phyloP scores from a whole-genome alignment of 2,329 filamentous ascomycete species.

The Clonostachys rosea region DNA sequence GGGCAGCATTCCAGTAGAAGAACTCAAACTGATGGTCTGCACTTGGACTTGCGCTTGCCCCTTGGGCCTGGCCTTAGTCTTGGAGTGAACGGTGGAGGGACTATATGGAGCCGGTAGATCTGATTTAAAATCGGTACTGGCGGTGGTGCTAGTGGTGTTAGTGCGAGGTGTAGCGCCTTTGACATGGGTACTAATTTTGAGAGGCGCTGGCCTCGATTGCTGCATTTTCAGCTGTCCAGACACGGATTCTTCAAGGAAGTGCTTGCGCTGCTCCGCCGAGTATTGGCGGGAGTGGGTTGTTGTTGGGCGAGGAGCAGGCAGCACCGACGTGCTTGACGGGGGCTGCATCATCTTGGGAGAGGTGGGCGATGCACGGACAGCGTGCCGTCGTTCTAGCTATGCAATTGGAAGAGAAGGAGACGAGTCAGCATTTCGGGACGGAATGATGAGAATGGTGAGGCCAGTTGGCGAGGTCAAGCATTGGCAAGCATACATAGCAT shows the following conservation, averaged over 20 bases:
- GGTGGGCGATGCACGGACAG: background rate
- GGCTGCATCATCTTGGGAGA: no score
- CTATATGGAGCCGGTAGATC: background rate
- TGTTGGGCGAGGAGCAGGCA: no score
- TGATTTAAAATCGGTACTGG: background rate
- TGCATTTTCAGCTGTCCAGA: no score
- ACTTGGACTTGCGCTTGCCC: background rate
- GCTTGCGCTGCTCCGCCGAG: no score
- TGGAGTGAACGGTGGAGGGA: background rate
- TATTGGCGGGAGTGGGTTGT: no score
- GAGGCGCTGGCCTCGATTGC: background rate
- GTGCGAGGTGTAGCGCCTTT: background rate
- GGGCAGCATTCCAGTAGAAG: background rate
- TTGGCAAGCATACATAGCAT: background rate
- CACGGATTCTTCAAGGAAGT: no score
- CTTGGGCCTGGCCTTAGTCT: background rate
- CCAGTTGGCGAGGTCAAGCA: no score
- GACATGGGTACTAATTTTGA: background rate
- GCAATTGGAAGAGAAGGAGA: background rate
- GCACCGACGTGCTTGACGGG: no score
- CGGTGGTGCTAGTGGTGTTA: background rate
- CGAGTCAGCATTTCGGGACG: background rate
- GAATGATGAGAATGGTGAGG: background rate
- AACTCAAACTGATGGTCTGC: background rate
- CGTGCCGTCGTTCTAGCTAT: conserved; percentile 1